Evolutionary conservation across 2,329 filamentous ascomycete species (phyloP).

Genomic region (Aspergillus flavus): DNA sequence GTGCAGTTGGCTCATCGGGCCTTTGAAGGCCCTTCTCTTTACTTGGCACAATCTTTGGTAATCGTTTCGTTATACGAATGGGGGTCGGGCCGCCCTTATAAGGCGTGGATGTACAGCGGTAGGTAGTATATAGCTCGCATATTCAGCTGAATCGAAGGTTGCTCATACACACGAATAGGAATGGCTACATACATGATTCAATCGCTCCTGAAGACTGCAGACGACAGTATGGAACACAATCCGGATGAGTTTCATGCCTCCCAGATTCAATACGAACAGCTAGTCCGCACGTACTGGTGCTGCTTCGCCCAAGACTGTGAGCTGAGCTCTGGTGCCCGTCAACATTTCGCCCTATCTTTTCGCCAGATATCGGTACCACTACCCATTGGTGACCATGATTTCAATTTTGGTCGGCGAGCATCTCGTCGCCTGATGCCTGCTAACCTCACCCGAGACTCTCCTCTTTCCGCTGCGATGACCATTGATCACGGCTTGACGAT

Average conservation of each 20-base stretch:
- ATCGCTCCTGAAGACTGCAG: conserved; percentile 38
- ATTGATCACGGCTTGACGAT: conserved; percentile 39
- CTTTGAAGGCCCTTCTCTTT: conserved; percentile 37
- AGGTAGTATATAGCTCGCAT: conserved; percentile 1
- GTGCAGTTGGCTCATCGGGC: conserved; percentile 33
- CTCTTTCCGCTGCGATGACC: conserved; percentile 25
- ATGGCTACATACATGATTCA: conserved; percentile 46
- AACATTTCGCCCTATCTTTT: conserved; percentile 41
- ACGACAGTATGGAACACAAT: conserved; percentile 41
- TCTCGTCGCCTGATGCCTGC: conserved; percentile 32
- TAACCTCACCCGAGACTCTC: conserved; percentile 28
- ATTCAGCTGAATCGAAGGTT: neutral
- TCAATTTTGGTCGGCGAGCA: conserved; percentile 33
- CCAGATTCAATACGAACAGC: conserved; percentile 39
- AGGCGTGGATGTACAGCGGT: conserved; percentile 45
- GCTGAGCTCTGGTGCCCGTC: conserved; percentile 39
- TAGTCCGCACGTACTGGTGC: conserved; percentile 42
- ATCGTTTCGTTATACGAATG: conserved; percentile 42
- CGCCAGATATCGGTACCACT: conserved; percentile 40
- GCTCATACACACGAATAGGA: conserved; percentile 24
- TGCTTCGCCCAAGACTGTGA: conserved; percentile 43
- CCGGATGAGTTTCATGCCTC: conserved; percentile 37
- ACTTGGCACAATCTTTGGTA: conserved; percentile 39
- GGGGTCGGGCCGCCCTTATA: conserved; percentile 39
- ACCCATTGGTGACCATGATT: conserved; percentile 40